Percentiles rank a stretch among this genome's conserved stretches.
Evolutionary conservation across 352 stramenopile genomes (phyloP).

Genomic region (Pythium dissotocum): DNA sequence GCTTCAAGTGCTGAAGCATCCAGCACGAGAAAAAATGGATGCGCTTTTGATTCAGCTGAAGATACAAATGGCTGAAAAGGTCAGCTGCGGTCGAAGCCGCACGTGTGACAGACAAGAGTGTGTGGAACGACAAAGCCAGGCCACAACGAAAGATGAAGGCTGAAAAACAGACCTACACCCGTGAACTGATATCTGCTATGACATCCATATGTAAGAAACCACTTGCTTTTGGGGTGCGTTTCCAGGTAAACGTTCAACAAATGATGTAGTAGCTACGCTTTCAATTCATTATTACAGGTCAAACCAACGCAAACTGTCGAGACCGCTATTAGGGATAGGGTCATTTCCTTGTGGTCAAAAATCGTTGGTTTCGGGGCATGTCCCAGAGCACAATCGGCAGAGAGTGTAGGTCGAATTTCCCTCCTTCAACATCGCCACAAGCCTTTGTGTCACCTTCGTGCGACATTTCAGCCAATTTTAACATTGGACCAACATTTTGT

Average conservation of each 20-base stretch:
- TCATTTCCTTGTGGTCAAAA: not conserved
- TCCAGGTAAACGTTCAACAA: not conserved
- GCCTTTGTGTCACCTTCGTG: constrained; percentile 22
- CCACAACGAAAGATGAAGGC: not conserved
- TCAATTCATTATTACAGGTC: not conserved
- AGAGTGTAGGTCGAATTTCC: constrained; percentile 27
- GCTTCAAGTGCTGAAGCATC: not conserved
- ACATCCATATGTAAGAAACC: not conserved
- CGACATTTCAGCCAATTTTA: constrained; percentile 22
- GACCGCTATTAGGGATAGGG: constrained; percentile 22
- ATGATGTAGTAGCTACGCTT: not conserved
- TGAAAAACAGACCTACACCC: not conserved
- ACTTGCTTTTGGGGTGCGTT: not conserved
- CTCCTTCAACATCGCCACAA: constrained; percentile 28
- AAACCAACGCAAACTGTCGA: constrained; percentile 18
- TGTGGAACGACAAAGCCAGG: not conserved
- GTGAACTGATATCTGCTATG: not conserved
- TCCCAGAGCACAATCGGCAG: not conserved
- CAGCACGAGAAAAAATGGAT: not conserved
- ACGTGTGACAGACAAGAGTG: not conserved
- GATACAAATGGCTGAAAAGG: not conserved
- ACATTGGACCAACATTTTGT: constrained; percentile 24
- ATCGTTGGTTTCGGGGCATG: not conserved
- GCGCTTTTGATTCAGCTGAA: not conserved
- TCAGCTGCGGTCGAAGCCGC: not conserved